Evolutionary conservation across 495 filamentous ascomycete species (phyloP).

Genomic region (Cenococcum geophilum): DNA sequence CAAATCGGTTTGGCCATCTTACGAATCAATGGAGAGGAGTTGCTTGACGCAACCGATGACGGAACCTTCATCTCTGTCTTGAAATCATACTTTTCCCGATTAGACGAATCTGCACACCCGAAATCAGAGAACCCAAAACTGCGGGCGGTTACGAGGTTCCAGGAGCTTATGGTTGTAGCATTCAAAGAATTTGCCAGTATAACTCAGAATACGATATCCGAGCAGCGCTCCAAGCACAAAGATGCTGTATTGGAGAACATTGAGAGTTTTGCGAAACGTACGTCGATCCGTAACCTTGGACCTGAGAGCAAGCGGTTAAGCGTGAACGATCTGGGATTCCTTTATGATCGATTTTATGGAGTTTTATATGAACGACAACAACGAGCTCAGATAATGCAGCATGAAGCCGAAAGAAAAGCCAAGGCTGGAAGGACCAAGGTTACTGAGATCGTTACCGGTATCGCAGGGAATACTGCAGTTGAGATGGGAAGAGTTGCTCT

Average conservation of each 20-base stretch:
- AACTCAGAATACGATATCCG: constrained; percentile 83
- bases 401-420: constrained; percentile 61
- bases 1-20: constrained; percentile 94
- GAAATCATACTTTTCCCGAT: constrained; percentile 85
- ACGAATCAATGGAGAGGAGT: constrained; percentile 94
- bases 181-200: constrained; percentile 97
- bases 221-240: constrained; percentile 86
- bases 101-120: constrained; percentile 94
- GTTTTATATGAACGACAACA: constrained; percentile 87
- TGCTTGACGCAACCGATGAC: constrained; percentile 92
- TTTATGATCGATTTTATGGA: constrained; percentile 91
- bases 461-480: constrained; percentile 44
- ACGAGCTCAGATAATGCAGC: constrained; percentile 66
- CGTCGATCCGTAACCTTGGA: constrained; percentile 89
- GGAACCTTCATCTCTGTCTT: constrained; percentile 94
- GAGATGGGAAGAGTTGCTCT: constrained; percentile 82
- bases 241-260: constrained; percentile 87
- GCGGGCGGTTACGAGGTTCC: constrained; percentile 87
- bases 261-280: constrained; percentile 94
- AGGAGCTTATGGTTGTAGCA: constrained; percentile 96
- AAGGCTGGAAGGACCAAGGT: constrained; percentile 54
- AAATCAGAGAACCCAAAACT: constrained; percentile 90
- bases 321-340: constrained; percentile 73
- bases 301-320: constrained; percentile 88
- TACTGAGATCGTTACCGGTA: constrained; percentile 44